A percentile compares a stretch with the other conserved stretches of the same genome.
phyloP scores from a whole-genome alignment of 2,329 filamentous ascomycete species.

The Aspergillus piperis region DNA sequence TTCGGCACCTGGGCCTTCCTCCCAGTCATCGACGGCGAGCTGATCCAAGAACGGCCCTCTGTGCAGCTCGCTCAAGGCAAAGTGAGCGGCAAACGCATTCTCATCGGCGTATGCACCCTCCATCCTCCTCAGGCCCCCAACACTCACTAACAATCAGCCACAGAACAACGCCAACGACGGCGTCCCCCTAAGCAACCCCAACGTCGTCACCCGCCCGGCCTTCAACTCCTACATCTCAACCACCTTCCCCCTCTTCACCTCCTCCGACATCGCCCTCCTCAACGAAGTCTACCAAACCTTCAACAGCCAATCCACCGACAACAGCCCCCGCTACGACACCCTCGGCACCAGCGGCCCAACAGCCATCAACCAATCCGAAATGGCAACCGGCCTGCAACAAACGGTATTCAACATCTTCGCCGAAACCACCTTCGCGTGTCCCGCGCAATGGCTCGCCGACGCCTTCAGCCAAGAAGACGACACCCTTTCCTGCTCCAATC shows the following conservation, averaged over 20 bases:
- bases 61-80: slow-evolving; percentile 38
- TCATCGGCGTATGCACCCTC: slow-evolving; percentile 29
- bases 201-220: slow-evolving; percentile 44
- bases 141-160: neutral
- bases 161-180: slow-evolving; percentile 57
- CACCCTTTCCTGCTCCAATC: too few species aligned
- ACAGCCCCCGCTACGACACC: slow-evolving; percentile 39
- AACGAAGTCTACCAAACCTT: slow-evolving; percentile 38
- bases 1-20: slow-evolving; percentile 49
- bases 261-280: slow-evolving; percentile 32
- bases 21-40: slow-evolving; percentile 47
- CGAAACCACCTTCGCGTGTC: slow-evolving; percentile 59
- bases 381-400: slow-evolving; percentile 56
- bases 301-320: slow-evolving; percentile 27
- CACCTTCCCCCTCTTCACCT: slow-evolving; percentile 41
- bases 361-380: slow-evolving; percentile 53
- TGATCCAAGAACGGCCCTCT: slow-evolving; percentile 42
- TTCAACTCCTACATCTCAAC: slow-evolving; percentile 44
- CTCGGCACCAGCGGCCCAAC: slow-evolving; percentile 43
- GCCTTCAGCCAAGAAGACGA: slow-evolving; percentile 41
- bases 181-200: slow-evolving; percentile 46
- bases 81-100: slow-evolving; percentile 42
- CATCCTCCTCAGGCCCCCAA: neutral
- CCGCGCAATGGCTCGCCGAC: slow-evolving; percentile 58
- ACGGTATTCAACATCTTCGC: slow-evolving; percentile 55